A percentile compares a stretch with the other conserved stretches of the same genome.
phyloP scores from a whole-genome alignment of 2,329 filamentous ascomycete species.

The Gliomastix tumulicola region DNA sequence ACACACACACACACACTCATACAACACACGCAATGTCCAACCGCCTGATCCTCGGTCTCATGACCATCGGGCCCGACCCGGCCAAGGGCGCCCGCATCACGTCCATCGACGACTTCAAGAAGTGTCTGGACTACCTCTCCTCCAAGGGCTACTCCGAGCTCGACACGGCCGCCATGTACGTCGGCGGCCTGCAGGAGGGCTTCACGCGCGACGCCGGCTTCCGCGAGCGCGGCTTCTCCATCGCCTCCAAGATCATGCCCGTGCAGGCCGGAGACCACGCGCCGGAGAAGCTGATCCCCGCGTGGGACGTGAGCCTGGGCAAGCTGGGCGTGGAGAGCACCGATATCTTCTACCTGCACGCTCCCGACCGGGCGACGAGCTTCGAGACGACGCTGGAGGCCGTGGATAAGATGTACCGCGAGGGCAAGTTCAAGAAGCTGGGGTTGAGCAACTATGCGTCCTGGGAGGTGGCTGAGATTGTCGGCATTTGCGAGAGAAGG shows the following conservation, averaged over 20 bases:
- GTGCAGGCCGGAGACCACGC: slow-evolving; percentile 1
- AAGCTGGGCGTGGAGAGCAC: slow-evolving; percentile 8
- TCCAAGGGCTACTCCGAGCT: slow-evolving; percentile 63
- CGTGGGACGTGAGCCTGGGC: slow-evolving; percentile 1
- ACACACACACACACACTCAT: too few relatives aligned
- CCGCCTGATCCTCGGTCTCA: slow-evolving; percentile 30
- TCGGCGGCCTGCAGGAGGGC: slow-evolving; percentile 61
- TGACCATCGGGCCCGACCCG: slow-evolving; percentile 18
- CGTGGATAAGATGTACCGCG: slow-evolving; percentile 62
- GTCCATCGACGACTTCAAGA: slow-evolving; percentile 47
- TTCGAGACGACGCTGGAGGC: slow-evolving; percentile 65
- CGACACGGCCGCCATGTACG: slow-evolving; percentile 64
- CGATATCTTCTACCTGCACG: slow-evolving; percentile 30
- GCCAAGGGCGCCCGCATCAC: slow-evolving; percentile 23
- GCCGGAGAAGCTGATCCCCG: slow-evolving; percentile 1
- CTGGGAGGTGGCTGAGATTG: slow-evolving; percentile 71
- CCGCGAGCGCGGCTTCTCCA: slow-evolving; percentile 59
- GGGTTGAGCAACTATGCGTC: slow-evolving; percentile 68
- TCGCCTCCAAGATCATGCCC: slow-evolving; percentile 55
- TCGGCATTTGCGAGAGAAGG: slow-evolving; percentile 56
- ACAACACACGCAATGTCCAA: too few relatives aligned
- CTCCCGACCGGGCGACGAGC: slow-evolving; percentile 48
- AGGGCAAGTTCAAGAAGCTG: slow-evolving; percentile 63
- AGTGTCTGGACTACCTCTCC: slow-evolving; percentile 60
- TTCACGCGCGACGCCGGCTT: slow-evolving; percentile 60